phyloP scores from a whole-genome alignment of 805 yeast species.

The Torulaspora maleeae region DNA sequence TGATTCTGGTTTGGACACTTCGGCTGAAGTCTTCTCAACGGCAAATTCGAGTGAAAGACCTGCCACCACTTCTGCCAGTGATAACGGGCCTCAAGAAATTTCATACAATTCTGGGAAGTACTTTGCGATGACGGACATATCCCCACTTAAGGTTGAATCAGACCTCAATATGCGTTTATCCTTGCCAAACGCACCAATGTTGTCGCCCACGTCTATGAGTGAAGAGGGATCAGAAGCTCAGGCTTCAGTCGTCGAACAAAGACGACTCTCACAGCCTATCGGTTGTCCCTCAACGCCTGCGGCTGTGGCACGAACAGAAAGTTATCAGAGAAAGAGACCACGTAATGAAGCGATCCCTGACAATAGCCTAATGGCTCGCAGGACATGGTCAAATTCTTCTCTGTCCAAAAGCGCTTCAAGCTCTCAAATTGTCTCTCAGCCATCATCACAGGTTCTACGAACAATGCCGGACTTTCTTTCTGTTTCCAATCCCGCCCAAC shows the following conservation, averaged over 20 bases:
- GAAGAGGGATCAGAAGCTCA: slow-evolving; percentile 54
- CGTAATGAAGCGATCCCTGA: slow-evolving; percentile 12
- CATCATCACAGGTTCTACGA: slow-evolving; percentile 7
- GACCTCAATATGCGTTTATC: slow-evolving; percentile 4
- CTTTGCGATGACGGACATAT: slow-evolving; percentile 10
- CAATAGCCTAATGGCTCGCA: slow-evolving; percentile 8
- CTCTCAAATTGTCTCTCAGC: slow-evolving; percentile 8
- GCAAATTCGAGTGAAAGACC: slow-evolving; percentile 13
- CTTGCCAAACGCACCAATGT: slow-evolving; percentile 31
- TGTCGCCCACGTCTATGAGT: slow-evolving; percentile 61
- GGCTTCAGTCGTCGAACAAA: slow-evolving; percentile 10
- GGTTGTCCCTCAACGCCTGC: slow-evolving; percentile 13
- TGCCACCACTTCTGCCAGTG: slow-evolving; percentile 10
- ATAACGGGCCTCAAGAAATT: slow-evolving; percentile 6
- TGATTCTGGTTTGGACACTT: slow-evolving; percentile 14
- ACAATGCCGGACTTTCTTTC: slow-evolving; percentile 11
- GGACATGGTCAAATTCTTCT: slow-evolving; percentile 20
- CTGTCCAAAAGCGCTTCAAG: slow-evolving; percentile 4
- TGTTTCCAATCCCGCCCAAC: slow-evolving; percentile 28
- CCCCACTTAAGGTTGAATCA: slow-evolving; percentile 7
- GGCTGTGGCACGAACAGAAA: slow-evolving; percentile 15
- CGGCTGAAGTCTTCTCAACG: slow-evolving; percentile 13
- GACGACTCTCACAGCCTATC: slow-evolving; percentile 7
- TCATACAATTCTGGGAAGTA: slow-evolving; percentile 11
- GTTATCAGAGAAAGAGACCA: slow-evolving; percentile 21